These are phyloP conservation scores for Fusarium sp. DNA, from an alignment of 2,329 filamentous ascomycete species.

Conservation along the genomic window DNA sequence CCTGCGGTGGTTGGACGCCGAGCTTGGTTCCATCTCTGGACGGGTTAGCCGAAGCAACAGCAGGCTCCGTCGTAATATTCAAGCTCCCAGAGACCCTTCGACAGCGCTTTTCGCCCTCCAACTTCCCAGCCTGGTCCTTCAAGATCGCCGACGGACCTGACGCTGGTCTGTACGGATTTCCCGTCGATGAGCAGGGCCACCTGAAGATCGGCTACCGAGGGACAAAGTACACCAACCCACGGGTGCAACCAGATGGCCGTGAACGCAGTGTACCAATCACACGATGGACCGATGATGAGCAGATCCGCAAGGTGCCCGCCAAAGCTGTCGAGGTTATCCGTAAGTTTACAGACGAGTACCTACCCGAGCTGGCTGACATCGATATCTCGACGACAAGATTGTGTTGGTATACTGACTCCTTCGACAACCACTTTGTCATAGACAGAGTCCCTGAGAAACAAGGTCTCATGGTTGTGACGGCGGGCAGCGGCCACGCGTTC, in stretches of 20 bases:
- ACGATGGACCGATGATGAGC: constrained; percentile 44
- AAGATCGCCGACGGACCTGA: constrained; percentile 15
- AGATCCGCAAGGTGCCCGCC: constrained; percentile 35
- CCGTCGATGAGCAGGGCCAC: constrained; percentile 52
- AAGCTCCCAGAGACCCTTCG: not conserved
- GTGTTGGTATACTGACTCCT: constrained; percentile 47
- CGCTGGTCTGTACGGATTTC: constrained; percentile 61
- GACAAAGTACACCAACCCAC: constrained; percentile 59
- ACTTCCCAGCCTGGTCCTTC: not conserved
- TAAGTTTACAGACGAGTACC: constrained; percentile 49
- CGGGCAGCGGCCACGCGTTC: constrained; percentile 50
- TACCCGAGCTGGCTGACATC: constrained; percentile 56
- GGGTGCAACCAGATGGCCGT: constrained; percentile 45
- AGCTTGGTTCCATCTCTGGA: not conserved
- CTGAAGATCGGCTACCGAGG: constrained; percentile 62
- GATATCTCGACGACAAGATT: constrained; percentile 46
- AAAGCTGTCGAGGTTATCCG: constrained; percentile 43
- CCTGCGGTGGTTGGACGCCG: constrained; percentile 5
- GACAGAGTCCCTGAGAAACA: constrained; percentile 62
- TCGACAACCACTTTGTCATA: constrained; percentile 45
- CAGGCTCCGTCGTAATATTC: not conserved
- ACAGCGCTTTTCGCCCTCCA: not conserved
- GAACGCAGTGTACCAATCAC: constrained; percentile 53
- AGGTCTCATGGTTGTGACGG: constrained; percentile 67
- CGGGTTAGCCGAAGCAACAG: not conserved